Evolutionary conservation across 768 basidiomycete species (phyloP).

Genomic region (Omphalotus guepiniiformis): DNA sequence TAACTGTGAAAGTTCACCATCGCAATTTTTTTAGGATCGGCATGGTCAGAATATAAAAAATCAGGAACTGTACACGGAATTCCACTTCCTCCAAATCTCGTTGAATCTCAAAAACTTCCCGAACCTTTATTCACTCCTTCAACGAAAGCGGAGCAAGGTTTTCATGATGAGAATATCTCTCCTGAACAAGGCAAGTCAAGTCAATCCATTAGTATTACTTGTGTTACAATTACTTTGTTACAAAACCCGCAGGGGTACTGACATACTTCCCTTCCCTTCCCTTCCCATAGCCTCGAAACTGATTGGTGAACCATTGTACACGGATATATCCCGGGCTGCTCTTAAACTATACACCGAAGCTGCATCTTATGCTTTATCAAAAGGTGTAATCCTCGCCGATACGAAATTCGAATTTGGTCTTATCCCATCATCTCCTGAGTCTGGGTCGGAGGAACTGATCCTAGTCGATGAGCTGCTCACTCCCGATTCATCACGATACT

Average conservation of each 20-base stretch:
- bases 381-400: conserved; percentile 92
- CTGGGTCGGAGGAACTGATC: conserved; percentile 48
- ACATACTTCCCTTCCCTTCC: neutral
- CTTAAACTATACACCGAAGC: conserved; percentile 71
- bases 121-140: conserved; percentile 92
- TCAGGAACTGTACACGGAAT: conserved; percentile 87
- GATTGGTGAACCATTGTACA: conserved; percentile 62
- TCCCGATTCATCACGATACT: conserved; percentile 96
- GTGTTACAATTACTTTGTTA: too few species aligned
- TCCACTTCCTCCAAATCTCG: conserved; percentile 62
- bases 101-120: conserved; percentile 82
- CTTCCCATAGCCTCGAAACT: conserved; percentile 50
- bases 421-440: conserved; percentile 33
- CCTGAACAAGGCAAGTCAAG: conserved; percentile 62
- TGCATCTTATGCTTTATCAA: conserved; percentile 62
- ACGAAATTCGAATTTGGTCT: conserved; percentile 99
- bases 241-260: neutral
- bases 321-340: conserved; percentile 53
- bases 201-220: neutral
- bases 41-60: conserved; percentile 92
- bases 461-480: conserved; percentile 97
- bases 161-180: conserved; percentile 95
- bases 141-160: conserved; percentile 92
- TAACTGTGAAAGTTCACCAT: conserved; percentile 2
- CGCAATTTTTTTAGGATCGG: conserved; percentile 90